Evolutionary conservation across 1,139 yeast genomes (phyloP).

Genomic region (Yamadazyma taylorii): DNA sequence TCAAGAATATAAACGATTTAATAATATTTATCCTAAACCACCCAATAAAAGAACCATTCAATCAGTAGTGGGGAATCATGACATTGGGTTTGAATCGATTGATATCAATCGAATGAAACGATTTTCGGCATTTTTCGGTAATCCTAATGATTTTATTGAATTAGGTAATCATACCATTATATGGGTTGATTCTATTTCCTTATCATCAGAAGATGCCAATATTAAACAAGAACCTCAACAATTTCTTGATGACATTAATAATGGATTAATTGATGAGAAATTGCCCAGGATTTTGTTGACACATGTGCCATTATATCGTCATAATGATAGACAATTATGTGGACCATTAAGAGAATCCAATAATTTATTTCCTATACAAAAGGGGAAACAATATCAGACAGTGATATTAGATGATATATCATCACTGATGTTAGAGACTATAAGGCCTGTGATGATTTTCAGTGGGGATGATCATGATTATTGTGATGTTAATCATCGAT

Average conservation of each 20-base stretch:
- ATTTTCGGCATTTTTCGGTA: conserved; percentile 75
- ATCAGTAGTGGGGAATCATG: conserved; percentile 91
- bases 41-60: conserved; percentile 49
- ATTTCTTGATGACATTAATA: conserved; percentile 26
- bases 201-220: conserved; percentile 46
- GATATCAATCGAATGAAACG: conserved; percentile 56
- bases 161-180: conserved; percentile 78
- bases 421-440: conserved; percentile 49
- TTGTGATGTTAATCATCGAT: conserved; percentile 58
- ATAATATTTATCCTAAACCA: conserved; percentile 56
- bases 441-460: conserved; percentile 69
- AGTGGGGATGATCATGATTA: conserved; percentile 98
- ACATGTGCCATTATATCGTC: conserved; percentile 53
- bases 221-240: conserved; percentile 24
- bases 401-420: conserved; percentile 56
- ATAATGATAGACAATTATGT: conserved; percentile 32
- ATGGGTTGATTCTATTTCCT: conserved; percentile 76
- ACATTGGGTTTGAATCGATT: conserved; percentile 82
- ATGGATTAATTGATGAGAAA: conserved; percentile 22
- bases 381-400: conserved; percentile 64
- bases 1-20: conserved; percentile 69
- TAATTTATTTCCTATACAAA: conserved; percentile 60
- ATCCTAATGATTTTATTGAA: conserved; percentile 52
- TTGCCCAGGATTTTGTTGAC: conserved; percentile 66
- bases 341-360: conserved; percentile 52